phyloP scores from a whole-genome alignment of 495 filamentous ascomycete species.

The Rostrohypoxylon terebratum region DNA sequence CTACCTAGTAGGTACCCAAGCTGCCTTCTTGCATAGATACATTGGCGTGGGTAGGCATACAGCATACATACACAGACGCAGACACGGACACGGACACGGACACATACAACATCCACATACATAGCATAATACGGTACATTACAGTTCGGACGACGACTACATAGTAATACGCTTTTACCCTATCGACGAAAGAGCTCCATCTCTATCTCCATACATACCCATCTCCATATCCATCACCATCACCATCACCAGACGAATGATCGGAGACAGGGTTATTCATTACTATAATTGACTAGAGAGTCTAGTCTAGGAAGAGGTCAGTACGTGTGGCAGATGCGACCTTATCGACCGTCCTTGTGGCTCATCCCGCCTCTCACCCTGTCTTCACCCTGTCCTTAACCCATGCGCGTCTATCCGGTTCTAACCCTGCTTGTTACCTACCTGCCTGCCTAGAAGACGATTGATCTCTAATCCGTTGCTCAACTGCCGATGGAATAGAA shows the following conservation, averaged over 20 bases:
- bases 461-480: conserved; percentile 37
- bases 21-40: background rate
- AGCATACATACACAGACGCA: background rate
- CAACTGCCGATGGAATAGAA: conserved; percentile 40
- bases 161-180: conserved; percentile 21
- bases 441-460: background rate
- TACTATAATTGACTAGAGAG: conserved; percentile 1
- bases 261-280: conserved; percentile 37
- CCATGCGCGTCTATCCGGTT: conserved; percentile 27
- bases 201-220: too few species aligned
- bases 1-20: background rate
- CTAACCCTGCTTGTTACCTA: conserved; percentile 5
- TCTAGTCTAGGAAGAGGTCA: conserved; percentile 14
- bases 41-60: background rate
- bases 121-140: background rate
- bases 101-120: conserved; percentile 1
- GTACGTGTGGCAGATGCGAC: conserved; percentile 33
- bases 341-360: conserved; percentile 38
- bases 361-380: conserved; percentile 34
- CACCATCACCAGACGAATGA: conserved; percentile 35
- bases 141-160: conserved; percentile 12
- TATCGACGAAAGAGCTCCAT: conserved; percentile 26
- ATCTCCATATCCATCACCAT: background rate
- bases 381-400: background rate
- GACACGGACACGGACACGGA: background rate